These are phyloP conservation scores for Colletotrichum orbiculare DNA, from an alignment of 2,329 filamentous ascomycete species.

Conservation along the genomic window DNA sequence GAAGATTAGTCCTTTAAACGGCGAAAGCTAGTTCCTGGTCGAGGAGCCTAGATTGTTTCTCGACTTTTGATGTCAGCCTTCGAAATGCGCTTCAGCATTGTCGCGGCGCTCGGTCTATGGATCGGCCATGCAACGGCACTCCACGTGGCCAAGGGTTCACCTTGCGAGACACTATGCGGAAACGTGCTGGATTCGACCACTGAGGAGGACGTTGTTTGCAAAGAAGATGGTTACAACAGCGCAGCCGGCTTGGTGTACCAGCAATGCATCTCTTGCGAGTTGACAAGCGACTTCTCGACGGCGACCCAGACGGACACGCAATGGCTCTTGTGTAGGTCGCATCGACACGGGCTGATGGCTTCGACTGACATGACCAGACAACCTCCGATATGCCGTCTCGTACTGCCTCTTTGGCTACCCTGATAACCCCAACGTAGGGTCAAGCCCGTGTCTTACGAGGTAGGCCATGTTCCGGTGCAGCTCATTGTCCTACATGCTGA, in stretches of 20 bases:
- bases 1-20: neutral
- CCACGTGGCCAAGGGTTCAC: slow-evolving; percentile 58
- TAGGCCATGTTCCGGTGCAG: slow-evolving; percentile 44
- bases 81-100: slow-evolving; percentile 32
- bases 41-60: neutral
- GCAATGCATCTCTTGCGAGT: slow-evolving; percentile 63
- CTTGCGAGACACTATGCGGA: slow-evolving; percentile 63
- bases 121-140: slow-evolving; percentile 45
- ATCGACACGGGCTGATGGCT: neutral
- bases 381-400: slow-evolving; percentile 65
- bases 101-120: slow-evolving; percentile 39
- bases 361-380: slow-evolving; percentile 55
- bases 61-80: neutral
- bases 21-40: too few species aligned
- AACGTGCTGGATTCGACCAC: slow-evolving; percentile 62
- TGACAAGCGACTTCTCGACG: slow-evolving; percentile 58
- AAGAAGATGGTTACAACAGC: slow-evolving; percentile 51
- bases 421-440: slow-evolving; percentile 51
- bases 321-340: slow-evolving; percentile 64
- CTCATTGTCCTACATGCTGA: neutral
- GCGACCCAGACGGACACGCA: slow-evolving; percentile 63
- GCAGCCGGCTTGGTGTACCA: slow-evolving; percentile 61
- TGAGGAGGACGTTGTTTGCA: slow-evolving; percentile 60
- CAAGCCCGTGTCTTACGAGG: slow-evolving; percentile 64
- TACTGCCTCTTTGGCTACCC: slow-evolving; percentile 66